Base-by-base conservation (phyloP, 1,284 basidiomycete genomes). In the Pseudozyma sp. region DNA sequence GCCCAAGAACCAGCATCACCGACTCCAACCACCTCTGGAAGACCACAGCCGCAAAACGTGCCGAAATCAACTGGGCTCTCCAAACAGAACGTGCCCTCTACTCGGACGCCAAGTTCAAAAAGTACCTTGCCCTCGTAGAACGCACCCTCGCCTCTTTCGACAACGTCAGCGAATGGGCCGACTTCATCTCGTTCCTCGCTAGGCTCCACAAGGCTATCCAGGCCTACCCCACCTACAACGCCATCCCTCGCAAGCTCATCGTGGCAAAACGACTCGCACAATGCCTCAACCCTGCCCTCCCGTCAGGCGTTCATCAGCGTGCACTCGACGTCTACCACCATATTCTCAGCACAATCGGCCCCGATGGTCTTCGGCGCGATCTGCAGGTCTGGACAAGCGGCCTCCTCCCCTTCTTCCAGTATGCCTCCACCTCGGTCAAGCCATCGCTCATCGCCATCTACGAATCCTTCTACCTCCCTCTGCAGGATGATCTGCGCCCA, bases 141-240 rank as follows among this genome's bases (percentile, higher is more conserved):
- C 92, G 92, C 84, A 93, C 92, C 72, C 87, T 99, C 31, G 92
- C 91, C 73, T 92, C 93, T 1, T 99, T 99, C 81, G 95, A 98
- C 84, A 93, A 90, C 82, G 94, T 98, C 68, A 93, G 96, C 68
- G 97, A 99, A 87, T 99, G 97, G 97, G 96, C 97, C 63, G 97
- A 99, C 87, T 99, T 96, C 85, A 98, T 98, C 83, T 92, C 96
- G 45, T 99, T 99, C 86, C 87, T 99, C 81, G 95, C 94, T 78
- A 91, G 95, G 69, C 86, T 99, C 62, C 90, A 97, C 76, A 99
- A 98, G 89, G 93, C 94, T 0, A 90, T 99, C 43, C 95, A 99
- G 87, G 90, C 92, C 1, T 90, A 92, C 84, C 90, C 92, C 87
- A 90, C 92, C 84, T 98, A 94, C 87, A 92, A 93, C 83, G 93